phyloP scores from a whole-genome alignment of 2,329 filamentous ascomycete species.

The Phialophora expanda region DNA sequence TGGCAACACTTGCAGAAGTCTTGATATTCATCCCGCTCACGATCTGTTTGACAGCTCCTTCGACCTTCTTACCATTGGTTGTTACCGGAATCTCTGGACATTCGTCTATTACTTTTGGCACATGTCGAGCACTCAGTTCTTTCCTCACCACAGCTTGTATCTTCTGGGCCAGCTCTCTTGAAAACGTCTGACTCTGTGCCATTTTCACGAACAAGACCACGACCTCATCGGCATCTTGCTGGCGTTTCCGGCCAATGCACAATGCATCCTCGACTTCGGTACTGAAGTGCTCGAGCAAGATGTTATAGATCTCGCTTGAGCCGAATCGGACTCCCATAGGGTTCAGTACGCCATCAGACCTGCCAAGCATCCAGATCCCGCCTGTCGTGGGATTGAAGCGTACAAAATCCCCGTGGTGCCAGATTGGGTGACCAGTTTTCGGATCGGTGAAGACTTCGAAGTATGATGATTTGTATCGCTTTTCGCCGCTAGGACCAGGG shows the following conservation, averaged over 20 bases:
- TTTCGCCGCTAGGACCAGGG: conserved; percentile 66
- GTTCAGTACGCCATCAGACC: conserved; percentile 91
- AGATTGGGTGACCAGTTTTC: conserved; percentile 57
- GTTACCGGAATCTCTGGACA: conserved; percentile 89
- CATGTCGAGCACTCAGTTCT: conserved; percentile 86
- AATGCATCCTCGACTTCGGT: conserved; percentile 81
- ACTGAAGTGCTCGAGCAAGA: conserved; percentile 83
- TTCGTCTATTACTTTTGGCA: conserved; percentile 80
- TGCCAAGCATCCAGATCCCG: conserved; percentile 86
- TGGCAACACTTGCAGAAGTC: conserved; percentile 91
- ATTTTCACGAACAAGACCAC: conserved; percentile 89
- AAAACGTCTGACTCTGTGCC: conserved; percentile 62
- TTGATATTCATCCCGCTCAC: conserved; percentile 84
- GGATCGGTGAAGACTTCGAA: conserved; percentile 75
- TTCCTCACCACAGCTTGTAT: conserved; percentile 73
- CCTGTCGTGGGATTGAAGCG: conserved; percentile 71
- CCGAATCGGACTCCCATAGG: conserved; percentile 90
- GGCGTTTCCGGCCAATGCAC: conserved; percentile 77
- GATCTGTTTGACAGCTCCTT: conserved; percentile 96
- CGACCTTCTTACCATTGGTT: conserved; percentile 96
- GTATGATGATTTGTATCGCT: conserved; percentile 83
- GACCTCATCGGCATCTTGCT: conserved; percentile 78
- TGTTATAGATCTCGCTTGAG: conserved; percentile 93
- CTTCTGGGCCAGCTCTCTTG: conserved; percentile 62
- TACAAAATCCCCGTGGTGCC: conserved; percentile 96